Base-by-base conservation (phyloP, 228 moss, liverwort and hornwort species). In the Sphagnum magellanicum region DNA sequence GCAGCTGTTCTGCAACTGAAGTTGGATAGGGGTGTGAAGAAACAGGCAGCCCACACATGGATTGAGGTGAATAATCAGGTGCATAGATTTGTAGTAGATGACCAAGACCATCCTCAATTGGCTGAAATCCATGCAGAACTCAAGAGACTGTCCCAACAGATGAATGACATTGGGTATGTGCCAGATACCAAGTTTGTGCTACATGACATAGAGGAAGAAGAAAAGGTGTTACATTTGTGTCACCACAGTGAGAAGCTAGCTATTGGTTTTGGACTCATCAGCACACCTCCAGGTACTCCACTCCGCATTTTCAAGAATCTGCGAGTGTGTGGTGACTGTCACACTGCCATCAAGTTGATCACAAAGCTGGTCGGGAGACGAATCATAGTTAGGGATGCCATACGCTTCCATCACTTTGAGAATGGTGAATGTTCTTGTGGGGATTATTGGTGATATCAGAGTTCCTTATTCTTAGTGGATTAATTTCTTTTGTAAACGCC, bases 371-470 rank as follows among this genome's bases (percentile, higher is more conserved):
- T 67, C 14, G 48, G 51, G 48, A 71, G 67, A 17, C 59, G 71
- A 60, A 71, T 82, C 63, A 79, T 82, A 64, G 77, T 82, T 68
- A 74, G 79, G 59, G 79, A 78, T 67, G 50, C 73, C 58, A 67
- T 58, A 69, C 61, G 67, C 67, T 75, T 64, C 65, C 86, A 86
- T 66, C 70, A 79, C 73, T 79, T 86, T 75, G 69, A 64, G 53
- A 71, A 75, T 67, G 79, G 71, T 48, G 5, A 50, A 12, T 86
- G 86, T 72, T 82, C 79, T 4, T 82, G 86, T 61, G 77, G 79
- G 53, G 77, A 78, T 75, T 86, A 86, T 70, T 86, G 86, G 86
- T 86, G 72, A 85, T 67, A 11, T 66, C 49, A 65, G 10, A 6
- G 7, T 10, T 10, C 10, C 48, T 32, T 32, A 2, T 32, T 32